Base-by-base conservation (phyloP, 345 rosid genomes). In the Camelina sativa region DNA sequence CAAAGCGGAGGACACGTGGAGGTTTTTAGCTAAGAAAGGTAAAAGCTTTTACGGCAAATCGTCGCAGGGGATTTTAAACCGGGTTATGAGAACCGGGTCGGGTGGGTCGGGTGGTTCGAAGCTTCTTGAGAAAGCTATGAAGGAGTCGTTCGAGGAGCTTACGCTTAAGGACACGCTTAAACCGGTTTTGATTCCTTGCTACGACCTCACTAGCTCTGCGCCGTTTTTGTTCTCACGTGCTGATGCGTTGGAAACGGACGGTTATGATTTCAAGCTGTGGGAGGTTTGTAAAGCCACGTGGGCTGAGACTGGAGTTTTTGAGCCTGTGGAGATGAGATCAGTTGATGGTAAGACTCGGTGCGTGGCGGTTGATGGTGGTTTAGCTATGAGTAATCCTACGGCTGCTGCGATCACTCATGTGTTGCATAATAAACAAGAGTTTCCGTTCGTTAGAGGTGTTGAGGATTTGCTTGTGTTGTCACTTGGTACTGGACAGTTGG, bases 391-490 rank as follows among this genome's bases (percentile, higher is more conserved):
- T 70, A 94, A 94, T 80, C 98, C 97, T 0, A 78, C 98, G 25
- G 86, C 94, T 10, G 98, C 98, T 1, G 97, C 98, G 20, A 91
- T 94, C 20, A 94, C 98, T 68, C 98, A 94, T 80, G 98, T 94
- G 69, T 79, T 94, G 67, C 98, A 94, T 68, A 94, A 94, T 74
- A 94, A 94, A 79, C 91, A 94, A 62, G 98, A 94, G 83, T 94
- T 94, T 55, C 98, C 98, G 1, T 91, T 91, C 46, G 98, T 94
- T 48, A 85, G 96, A 68, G 98, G 98, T 1, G 93, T 91, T 47
- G 98, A 91, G 86, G 98, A 94, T 84, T 81, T 94, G 82, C 66
- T 94, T 66, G 98, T 94, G 62, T 63, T 94, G 60, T 89, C 96
- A 2, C 61, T 94, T 8, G 98, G 96, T 37, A 83, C 91, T 0